These are phyloP conservation scores for Paecilomyces niveus DNA, from an alignment of 2,329 filamentous ascomycete species.

Conservation along the genomic window DNA sequence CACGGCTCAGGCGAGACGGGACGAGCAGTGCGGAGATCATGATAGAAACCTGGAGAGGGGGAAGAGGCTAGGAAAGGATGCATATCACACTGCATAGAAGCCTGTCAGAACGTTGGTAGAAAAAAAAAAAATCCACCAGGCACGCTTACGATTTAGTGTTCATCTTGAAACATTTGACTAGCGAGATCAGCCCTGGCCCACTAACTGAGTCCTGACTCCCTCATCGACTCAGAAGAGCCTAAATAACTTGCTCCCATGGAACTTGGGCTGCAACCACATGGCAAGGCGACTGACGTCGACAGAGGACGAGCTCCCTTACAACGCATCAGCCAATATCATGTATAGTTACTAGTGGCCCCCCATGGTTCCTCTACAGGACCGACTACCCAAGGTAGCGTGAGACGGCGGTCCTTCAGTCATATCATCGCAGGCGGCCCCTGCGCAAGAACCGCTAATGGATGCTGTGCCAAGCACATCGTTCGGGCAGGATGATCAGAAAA, in stretches of 20 bases:
- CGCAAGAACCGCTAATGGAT: neutral
- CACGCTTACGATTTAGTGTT: neutral
- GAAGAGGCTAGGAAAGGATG: neutral
- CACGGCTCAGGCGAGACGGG: neutral
- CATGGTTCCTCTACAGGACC: neutral
- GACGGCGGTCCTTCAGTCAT: neutral
- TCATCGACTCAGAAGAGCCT: no score
- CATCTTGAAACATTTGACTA: neutral
- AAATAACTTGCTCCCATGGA: no score
- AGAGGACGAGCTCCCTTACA: neutral
- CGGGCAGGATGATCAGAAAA: neutral
- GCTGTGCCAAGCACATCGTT: neutral
- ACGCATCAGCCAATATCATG: neutral
- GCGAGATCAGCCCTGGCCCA: neutral
- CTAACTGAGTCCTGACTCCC: no score
- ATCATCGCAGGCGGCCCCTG: neutral
- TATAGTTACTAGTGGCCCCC: neutral
- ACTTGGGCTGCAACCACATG: no score
- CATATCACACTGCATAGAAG: constrained; percentile 1
- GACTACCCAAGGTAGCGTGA: neutral
- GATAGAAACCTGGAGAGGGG: neutral
- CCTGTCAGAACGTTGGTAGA: constrained; percentile 2
- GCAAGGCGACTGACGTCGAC: no score
- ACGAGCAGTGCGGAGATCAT: neutral
- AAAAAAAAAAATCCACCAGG: neutral